Evolutionary conservation across 2,329 filamentous ascomycete genomes (phyloP), one percentile per base, ranked within the genome.

Genomic region (Hymenotorrendiella dingleyae): DNA sequence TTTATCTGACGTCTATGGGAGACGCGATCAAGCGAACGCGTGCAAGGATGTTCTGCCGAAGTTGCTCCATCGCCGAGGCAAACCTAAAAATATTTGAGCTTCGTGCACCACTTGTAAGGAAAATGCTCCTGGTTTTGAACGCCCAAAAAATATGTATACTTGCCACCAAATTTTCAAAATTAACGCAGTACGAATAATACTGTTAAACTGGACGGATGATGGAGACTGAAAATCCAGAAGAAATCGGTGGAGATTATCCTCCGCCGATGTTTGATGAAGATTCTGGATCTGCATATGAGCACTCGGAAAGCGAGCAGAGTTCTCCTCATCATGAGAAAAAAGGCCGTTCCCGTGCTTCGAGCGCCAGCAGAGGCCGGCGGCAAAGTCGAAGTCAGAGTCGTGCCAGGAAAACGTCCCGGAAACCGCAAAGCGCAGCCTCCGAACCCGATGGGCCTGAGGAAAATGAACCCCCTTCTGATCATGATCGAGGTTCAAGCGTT

Each of bases 231-330:
- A 34, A 21, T 11, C 23, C 11, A 27, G 35, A 17, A 24, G 22
- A 23, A 26, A 11, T 16, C 21, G 14, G 11, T 14, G n/a, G 11
- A 14, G n/a, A n/a, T n/a, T n/a, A n/a, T n/a, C n/a, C n/a, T n/a
- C n/a, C n/a, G n/a, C n/a, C n/a, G 6, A 23, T 26, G 17, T 23
- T 23, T 16, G 53, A 56, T 22, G 51, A 55, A 37, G 52, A 54
- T 33, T 57, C 56, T 16, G 54, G 46, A 24, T 60, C 58, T 41
- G 52, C 46, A 27, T 59, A 57, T 46, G 55, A 60, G 33, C 28
- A 26, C 8, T 53, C 52, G 14, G 48, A 47, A 6, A 50, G 52
- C 21, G 47, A 50, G 28, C 34, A 40, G 14, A 27, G 16, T 14
- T 32, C 14, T 12, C 46, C 49, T 45, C 32, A 45, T 43, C 41